A percentile compares a stretch with the other conserved stretches of the same genome.
Evolutionary conservation across 2,329 filamentous ascomycete genomes (phyloP).

Genomic region (Colletotrichum sublineola): DNA sequence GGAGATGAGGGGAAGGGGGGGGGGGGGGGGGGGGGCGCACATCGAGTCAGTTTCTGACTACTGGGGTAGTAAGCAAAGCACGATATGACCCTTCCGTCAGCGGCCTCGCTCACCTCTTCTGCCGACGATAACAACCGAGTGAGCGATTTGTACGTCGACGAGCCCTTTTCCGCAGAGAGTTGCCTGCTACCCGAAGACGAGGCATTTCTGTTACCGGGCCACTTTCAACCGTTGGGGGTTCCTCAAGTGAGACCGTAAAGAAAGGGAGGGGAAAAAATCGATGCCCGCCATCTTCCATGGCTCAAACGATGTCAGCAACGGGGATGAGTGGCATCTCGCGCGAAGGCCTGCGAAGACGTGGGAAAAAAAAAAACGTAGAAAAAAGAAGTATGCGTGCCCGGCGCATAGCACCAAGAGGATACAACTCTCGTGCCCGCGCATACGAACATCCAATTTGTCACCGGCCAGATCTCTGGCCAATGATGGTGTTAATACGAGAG

Average conservation of each 20-base stretch:
- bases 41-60: constrained; percentile 1
- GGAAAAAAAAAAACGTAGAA: not conserved
- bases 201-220: constrained; percentile 25
- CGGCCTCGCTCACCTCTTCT: too few species aligned
- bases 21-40: not conserved
- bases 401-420: not conserved
- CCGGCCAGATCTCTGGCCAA: not conserved
- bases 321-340: not conserved
- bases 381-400: not conserved
- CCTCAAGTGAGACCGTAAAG: not conserved
- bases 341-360: not conserved
- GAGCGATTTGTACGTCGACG: constrained; percentile 15
- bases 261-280: not conserved
- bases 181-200: constrained; percentile 13
- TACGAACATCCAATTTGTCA: not conserved
- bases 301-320: not conserved
- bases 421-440: not conserved
- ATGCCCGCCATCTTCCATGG: not conserved
- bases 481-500: not conserved
- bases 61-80: constrained; percentile 15
- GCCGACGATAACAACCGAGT: not conserved
- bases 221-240: not conserved
- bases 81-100: not conserved
- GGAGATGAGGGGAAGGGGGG: not conserved
- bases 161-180: not conserved